A percentile compares a stretch with the other conserved stretches of the same genome.
Evolutionary conservation across 345 rosid species (phyloP).

Genomic region (Sisymbrium irio): DNA sequence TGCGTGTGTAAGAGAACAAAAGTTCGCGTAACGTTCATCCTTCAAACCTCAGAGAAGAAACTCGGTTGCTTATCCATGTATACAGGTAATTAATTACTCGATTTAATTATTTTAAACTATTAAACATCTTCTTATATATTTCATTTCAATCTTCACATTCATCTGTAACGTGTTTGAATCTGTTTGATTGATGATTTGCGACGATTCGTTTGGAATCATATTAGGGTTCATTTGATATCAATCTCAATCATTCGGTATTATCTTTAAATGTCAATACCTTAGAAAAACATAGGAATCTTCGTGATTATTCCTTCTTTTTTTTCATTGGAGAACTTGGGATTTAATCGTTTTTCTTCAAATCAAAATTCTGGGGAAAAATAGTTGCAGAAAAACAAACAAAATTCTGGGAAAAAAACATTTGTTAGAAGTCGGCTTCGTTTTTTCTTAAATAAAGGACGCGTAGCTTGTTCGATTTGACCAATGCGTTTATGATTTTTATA

Average conservation of each 20-base stretch:
- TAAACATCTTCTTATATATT: background rate
- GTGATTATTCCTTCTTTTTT: background rate
- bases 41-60: background rate
- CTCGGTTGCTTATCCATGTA: constrained; percentile 15
- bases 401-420: background rate
- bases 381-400: background rate
- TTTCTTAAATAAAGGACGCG: background rate
- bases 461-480: constrained; percentile 31
- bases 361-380: background rate
- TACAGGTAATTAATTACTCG: constrained; percentile 19
- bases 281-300: background rate
- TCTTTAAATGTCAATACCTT: background rate
- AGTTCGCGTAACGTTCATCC: constrained; percentile 35
- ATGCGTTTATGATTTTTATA: background rate
- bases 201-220: background rate
- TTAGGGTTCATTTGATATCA: constrained; percentile 1
- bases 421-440: constrained; percentile 17
- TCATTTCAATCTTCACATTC: background rate
- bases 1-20: constrained; percentile 35
- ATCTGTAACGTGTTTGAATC: constrained; percentile 2
- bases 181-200: constrained; percentile 7
- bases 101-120: background rate
- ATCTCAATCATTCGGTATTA: background rate
- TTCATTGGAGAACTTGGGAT: background rate
- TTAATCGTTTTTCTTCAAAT: constrained; percentile 11